Evolutionary conservation across 352 stramenopile species (phyloP).

Genomic region (Phytophthora tubulina): DNA sequence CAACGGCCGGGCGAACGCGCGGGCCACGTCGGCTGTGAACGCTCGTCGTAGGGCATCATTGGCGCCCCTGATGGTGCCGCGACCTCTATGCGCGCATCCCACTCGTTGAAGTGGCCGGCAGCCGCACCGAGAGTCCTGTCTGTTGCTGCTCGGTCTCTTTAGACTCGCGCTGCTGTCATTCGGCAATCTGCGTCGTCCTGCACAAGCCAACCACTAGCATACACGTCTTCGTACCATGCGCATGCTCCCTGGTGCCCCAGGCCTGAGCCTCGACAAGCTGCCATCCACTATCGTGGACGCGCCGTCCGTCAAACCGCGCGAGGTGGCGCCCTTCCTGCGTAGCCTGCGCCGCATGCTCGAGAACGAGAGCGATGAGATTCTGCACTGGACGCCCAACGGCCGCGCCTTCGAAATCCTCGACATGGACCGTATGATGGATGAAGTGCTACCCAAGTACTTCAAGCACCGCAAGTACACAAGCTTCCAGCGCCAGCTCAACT

Average conservation of each 20-base stretch:
- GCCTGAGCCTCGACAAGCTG: constrained; percentile 26
- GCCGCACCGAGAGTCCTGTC: constrained; percentile 35
- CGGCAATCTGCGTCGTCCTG: constrained; percentile 25
- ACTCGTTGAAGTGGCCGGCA: constrained; percentile 36
- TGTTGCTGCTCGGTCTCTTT: constrained; percentile 33
- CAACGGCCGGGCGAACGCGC: neutral
- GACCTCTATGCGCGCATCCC: constrained; percentile 34
- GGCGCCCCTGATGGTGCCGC: constrained; percentile 13
- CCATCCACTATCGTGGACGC: neutral
- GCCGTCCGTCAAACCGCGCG: constrained; percentile 14
- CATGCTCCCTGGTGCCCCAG: constrained; percentile 19
- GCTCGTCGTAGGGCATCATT: neutral
- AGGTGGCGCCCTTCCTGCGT: constrained; percentile 67
- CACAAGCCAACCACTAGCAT: neutral
- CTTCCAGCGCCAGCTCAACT: constrained; percentile 92
- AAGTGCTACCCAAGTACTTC: constrained; percentile 87
- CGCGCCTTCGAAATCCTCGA: constrained; percentile 89
- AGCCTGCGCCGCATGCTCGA: constrained; percentile 68
- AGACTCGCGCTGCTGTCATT: constrained; percentile 32
- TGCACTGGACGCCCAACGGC: constrained; percentile 65
- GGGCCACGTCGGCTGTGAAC: neutral
- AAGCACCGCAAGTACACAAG: constrained; percentile 88
- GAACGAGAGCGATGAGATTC: constrained; percentile 51
- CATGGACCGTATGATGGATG: constrained; percentile 65
- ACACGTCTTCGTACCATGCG: constrained; percentile 17